Evolutionary conservation across 768 basidiomycete species (phyloP).

Genomic region (Psilocybe tampanensis): DNA sequence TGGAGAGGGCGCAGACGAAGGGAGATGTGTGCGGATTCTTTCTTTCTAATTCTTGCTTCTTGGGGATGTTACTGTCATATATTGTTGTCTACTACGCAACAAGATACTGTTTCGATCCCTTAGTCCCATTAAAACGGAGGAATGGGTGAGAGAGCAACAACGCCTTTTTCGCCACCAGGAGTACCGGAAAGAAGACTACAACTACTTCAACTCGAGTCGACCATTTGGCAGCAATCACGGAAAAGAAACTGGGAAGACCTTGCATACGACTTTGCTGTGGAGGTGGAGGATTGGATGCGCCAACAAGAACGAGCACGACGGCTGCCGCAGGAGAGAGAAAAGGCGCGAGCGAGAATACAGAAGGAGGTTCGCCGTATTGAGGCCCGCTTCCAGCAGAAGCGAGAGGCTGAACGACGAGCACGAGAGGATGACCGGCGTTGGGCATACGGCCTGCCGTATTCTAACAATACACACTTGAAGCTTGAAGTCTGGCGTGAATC

Average conservation of each 20-base stretch:
- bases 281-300: constrained; percentile 55
- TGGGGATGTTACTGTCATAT: too few relatives aligned
- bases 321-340: constrained; percentile 46
- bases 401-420: constrained; percentile 49
- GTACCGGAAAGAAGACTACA: not conserved
- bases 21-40: too few relatives aligned
- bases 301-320: constrained; percentile 49
- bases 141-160: constrained; percentile 69
- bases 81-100: too few relatives aligned
- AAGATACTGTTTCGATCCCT: too few relatives aligned
- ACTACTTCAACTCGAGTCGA: not conserved
- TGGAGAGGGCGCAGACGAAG: too few relatives aligned
- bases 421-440: constrained; percentile 50
- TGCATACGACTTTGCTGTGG: constrained; percentile 51
- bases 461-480: not conserved
- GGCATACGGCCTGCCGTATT: too few relatives aligned
- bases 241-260: constrained; percentile 54
- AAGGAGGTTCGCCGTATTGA: constrained; percentile 61
- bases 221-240: constrained; percentile 21
- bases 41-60: too few relatives aligned
- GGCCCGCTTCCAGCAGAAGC: constrained; percentile 48
- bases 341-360: constrained; percentile 47
- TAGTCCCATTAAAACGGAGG: constrained; percentile 56
- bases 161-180: constrained; percentile 29
- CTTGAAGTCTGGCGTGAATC: not conserved